Base-by-base conservation (phyloP, 108 stramenopile species). In the Thalassiosira profunda region DNA sequence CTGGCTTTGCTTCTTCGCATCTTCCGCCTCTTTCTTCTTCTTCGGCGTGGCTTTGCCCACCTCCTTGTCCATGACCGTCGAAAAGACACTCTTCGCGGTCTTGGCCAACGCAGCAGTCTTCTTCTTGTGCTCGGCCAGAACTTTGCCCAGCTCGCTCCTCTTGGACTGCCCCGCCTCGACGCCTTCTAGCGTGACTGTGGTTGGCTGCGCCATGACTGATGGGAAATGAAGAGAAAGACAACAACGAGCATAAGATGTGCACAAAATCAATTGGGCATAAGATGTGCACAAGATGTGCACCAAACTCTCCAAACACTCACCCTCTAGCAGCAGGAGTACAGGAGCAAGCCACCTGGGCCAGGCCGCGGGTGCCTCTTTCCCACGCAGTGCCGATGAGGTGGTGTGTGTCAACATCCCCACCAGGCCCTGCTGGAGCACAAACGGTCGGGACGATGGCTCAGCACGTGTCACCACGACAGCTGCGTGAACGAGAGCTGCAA, bases 281-380 rank as follows among this genome's bases (percentile, higher is more conserved):
- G n/a, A n/a, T n/a, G n/a, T n/a, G n/a, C n/a, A n/a, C n/a, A n/a
- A n/a, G n/a, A 62, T 47, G 15, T n/a, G n/a, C n/a, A n/a, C n/a
- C n/a, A n/a, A n/a, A n/a, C n/a, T n/a, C n/a, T n/a, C n/a, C n/a
- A n/a, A n/a, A n/a, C n/a, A n/a, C n/a, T n/a, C n/a, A n/a, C n/a
- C n/a, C 20, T 40, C 58, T 11, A 92, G 70, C 20, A 89, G 48
- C 20, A 89, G 71, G 42, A 92, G 62, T 0, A 68, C 36, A 24
- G 88, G 83, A 11, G 90, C 67, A 46, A 91, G 53, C 94, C 94
- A 96, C 18, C 33, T 56, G 45, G 91, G 91, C 87, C 84, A 89
- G 24, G 35, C 63, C 42, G 58, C 55, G 15, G 33, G 46, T 15
- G 42, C 35, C 28, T 65, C 56, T 24, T 67, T 67, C 26, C 66